Percentiles rank a stretch among this genome's conserved stretches.
phyloP scores from a whole-genome alignment of 495 filamentous ascomycete species.

The Penicillium robsamsonii region DNA sequence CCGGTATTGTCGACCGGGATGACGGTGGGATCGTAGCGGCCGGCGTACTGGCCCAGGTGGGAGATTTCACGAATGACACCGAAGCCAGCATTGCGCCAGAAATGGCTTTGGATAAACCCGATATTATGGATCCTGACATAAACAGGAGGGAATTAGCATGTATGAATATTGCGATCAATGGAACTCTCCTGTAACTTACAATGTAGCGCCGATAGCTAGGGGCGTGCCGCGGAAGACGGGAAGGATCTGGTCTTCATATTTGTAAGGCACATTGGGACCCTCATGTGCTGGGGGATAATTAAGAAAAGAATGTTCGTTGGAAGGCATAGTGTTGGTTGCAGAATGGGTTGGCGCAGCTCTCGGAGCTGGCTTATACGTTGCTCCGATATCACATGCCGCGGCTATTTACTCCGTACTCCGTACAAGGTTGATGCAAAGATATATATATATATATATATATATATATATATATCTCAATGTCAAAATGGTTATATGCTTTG shows the following conservation, averaged over 20 bases:
- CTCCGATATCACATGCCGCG: slow-evolving; percentile 21
- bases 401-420: not conserved
- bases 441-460: not conserved
- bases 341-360: not conserved
- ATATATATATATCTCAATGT: not conserved
- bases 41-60: slow-evolving; percentile 56
- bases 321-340: slow-evolving; percentile 22
- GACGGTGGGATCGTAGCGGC: slow-evolving; percentile 82
- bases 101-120: slow-evolving; percentile 52
- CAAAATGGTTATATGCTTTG: not conserved
- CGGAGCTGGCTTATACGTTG: not conserved
- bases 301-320: slow-evolving; percentile 27
- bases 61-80: slow-evolving; percentile 54
- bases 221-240: slow-evolving; percentile 54
- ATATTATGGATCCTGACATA: slow-evolving; percentile 52
- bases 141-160: slow-evolving; percentile 2
- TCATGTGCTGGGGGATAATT: slow-evolving; percentile 46
- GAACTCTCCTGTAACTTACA: slow-evolving; percentile 36
- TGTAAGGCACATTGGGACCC: slow-evolving; percentile 47
- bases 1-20: slow-evolving; percentile 55
- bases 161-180: not conserved
- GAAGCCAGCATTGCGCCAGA: slow-evolving; percentile 80
- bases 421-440: too few species aligned
- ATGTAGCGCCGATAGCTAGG: slow-evolving; percentile 47
- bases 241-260: slow-evolving; percentile 48